Conservation (phyloP, 1,284 basidiomycete genomes). For the Naganishia albida region DNA sequence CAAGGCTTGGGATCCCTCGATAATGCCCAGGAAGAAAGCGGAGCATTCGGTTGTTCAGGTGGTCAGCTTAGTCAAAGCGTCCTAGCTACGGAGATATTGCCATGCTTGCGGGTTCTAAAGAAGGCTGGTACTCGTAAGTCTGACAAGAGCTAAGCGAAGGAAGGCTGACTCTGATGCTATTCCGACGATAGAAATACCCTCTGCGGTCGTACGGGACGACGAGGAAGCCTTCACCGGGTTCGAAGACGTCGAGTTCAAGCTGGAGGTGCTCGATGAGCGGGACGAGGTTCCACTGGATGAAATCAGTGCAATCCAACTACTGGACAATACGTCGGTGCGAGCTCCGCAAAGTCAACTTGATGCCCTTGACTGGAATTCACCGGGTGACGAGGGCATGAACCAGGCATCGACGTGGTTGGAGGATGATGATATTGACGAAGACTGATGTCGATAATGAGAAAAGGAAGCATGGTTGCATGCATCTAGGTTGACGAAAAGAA, state of each 20-base stretch:
- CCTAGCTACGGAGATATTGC: constrained; percentile 47
- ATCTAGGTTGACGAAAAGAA: neutral
- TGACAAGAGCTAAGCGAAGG: neutral
- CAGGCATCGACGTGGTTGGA: constrained; percentile 33
- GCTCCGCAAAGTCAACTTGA: neutral
- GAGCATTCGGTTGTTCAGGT: constrained; percentile 38
- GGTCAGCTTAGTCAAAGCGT: constrained; percentile 42
- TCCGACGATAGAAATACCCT: neutral
- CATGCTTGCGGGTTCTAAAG: constrained; percentile 43
- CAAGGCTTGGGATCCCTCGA: neutral
- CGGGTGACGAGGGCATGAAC: constrained; percentile 38
- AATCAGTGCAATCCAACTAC: constrained; percentile 36
- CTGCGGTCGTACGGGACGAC: constrained; percentile 10
- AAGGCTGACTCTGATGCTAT: neutral
- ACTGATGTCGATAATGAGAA: constrained; percentile 33
- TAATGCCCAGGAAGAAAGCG: neutral
- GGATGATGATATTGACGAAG: constrained; percentile 48
- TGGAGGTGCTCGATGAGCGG: constrained; percentile 41
- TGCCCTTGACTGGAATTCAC: constrained; percentile 4
- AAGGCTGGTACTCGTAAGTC: constrained; percentile 40
- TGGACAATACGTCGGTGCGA: neutral
- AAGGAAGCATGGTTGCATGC: neutral
- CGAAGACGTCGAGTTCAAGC: constrained; percentile 1
- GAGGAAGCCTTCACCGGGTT: neutral
- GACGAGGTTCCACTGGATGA: constrained; percentile 40